phyloP scores from a whole-genome alignment of 768 basidiomycete genomes.

The Candolleomyces eurysporus region DNA sequence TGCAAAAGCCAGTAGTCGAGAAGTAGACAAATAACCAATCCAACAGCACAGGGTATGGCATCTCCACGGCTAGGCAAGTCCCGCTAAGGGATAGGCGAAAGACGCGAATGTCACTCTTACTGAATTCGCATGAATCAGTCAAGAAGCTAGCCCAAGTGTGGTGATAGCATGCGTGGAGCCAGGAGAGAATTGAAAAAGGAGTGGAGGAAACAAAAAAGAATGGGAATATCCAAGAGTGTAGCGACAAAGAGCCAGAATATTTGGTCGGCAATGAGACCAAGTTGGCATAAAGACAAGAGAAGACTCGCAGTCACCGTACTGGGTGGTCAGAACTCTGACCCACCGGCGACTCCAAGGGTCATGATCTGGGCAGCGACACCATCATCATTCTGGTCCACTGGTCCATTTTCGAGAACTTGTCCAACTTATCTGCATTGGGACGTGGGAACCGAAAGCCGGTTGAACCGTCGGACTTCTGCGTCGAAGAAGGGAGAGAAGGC shows the following conservation, averaged over 20 bases:
- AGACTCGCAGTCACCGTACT: neutral
- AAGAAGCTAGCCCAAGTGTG: slow-evolving; percentile 8
- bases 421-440: slow-evolving; percentile 58
- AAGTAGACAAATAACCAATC: too few relatives aligned
- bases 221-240: neutral
- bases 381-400: slow-evolving; percentile 60
- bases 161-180: neutral
- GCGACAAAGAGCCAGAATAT: neutral
- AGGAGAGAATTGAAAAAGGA: neutral
- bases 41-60: neutral
- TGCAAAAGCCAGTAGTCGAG: too few relatives aligned
- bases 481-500: slow-evolving; percentile 32
- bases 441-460: slow-evolving; percentile 53
- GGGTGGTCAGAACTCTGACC: slow-evolving; percentile 9
- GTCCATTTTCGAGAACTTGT: slow-evolving; percentile 29
- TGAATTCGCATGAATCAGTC: slow-evolving; percentile 7
- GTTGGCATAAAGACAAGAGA: neutral
- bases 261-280: neutral
- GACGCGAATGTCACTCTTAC: neutral
- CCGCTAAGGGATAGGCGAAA: slow-evolving; percentile 1
- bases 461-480: slow-evolving; percentile 13
- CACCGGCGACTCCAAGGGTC: slow-evolving; percentile 27
- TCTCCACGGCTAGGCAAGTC: slow-evolving; percentile 11
- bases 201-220: neutral
- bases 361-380: slow-evolving; percentile 54